Base-by-base conservation (phyloP, 2,329 filamentous ascomycete species). In the Helotiales sp. region DNA sequence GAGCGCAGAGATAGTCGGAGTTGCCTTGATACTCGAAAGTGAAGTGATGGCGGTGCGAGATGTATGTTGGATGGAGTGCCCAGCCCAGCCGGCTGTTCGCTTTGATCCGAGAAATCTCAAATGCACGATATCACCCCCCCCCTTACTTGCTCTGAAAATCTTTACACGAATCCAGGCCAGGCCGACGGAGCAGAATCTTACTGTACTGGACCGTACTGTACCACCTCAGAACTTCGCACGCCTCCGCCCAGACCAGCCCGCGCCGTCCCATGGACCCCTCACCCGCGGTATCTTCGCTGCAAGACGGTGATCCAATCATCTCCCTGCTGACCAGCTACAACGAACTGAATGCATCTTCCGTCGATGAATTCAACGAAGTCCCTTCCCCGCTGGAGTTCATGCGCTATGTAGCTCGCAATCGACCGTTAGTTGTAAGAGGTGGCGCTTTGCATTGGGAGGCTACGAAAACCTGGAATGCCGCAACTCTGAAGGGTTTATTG, bases 341-440 rank as follows among this genome's bases (percentile, higher is more conserved):
- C 67, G 89, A 91, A 64, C 81, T 93, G 54, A 93, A 93, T 69
- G 72, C 79, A 55, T 70, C 75, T 22, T 66, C 68, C 15, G 77
- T 92, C 56, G 81, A 88, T 46, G 84, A 86, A 64, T 78, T 92
- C 2, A 42, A 76, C 13, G 77, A 82, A 40, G 83, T 87, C 49
- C 90, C 90, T 3, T 89, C 86, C 27, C 82, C 90, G 0, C 80
- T 95, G 5, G 87, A 93, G 68, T 93, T 93, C 70, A 88, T 92
- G 85, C 83, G 88, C 67, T 88, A 85, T 72, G 89, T 93, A 19
- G 81, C 87, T 15, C 80, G 77, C 33, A 95, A 93, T 69, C 81
- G 84, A 1, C 90, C 90, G 0, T 93, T 93, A 65, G 82, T 93
- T 2, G 76, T 93, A 27, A 80, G 87, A 34, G 75, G 79, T 8